Percentiles rank a stretch among this genome's conserved stretches.
Evolutionary conservation across 208 protist species (phyloP).

Genomic region (Angomonas ambiguus): DNA sequence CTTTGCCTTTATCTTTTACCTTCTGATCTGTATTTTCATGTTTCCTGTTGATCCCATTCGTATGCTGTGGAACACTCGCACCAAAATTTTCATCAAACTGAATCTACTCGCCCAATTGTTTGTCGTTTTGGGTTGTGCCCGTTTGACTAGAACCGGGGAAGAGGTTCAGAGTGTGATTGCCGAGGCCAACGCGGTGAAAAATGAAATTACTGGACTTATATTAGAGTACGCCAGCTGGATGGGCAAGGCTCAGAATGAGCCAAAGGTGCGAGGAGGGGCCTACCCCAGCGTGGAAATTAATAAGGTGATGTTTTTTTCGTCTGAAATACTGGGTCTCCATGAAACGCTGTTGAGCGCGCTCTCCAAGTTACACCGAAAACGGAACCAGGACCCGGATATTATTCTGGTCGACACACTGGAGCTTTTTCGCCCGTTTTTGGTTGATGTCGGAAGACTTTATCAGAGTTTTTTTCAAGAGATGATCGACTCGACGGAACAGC

Average conservation of each 20-base stretch:
- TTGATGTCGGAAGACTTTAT: constrained; percentile 35
- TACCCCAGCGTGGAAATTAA: constrained; percentile 31
- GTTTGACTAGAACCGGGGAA: constrained; percentile 27
- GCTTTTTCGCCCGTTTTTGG: constrained; percentile 40
- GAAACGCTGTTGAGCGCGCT: constrained; percentile 45
- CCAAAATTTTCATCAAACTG: constrained; percentile 19
- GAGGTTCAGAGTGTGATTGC: constrained; percentile 18
- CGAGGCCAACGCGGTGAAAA: background rate
- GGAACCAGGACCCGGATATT: constrained; percentile 24
- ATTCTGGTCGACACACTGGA: constrained; percentile 34
- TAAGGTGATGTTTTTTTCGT: constrained; percentile 30
- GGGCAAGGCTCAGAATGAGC: constrained; percentile 24
- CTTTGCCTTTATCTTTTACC: constrained; percentile 43
- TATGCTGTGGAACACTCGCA: constrained; percentile 38
- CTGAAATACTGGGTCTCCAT: constrained; percentile 35
- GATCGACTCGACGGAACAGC: constrained; percentile 52
- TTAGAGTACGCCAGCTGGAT: constrained; percentile 18
- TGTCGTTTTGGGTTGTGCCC: constrained; percentile 24
- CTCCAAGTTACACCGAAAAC: constrained; percentile 32
- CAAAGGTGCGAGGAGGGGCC: constrained; percentile 31
- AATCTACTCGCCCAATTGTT: constrained; percentile 24
- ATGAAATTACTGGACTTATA: background rate
- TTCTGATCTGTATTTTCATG: constrained; percentile 39
- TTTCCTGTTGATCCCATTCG: constrained; percentile 54
- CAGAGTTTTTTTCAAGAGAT: constrained; percentile 53